Evolutionary conservation across 305 asterid genomes (phyloP).

Genomic region (Rubia peregrina): DNA sequence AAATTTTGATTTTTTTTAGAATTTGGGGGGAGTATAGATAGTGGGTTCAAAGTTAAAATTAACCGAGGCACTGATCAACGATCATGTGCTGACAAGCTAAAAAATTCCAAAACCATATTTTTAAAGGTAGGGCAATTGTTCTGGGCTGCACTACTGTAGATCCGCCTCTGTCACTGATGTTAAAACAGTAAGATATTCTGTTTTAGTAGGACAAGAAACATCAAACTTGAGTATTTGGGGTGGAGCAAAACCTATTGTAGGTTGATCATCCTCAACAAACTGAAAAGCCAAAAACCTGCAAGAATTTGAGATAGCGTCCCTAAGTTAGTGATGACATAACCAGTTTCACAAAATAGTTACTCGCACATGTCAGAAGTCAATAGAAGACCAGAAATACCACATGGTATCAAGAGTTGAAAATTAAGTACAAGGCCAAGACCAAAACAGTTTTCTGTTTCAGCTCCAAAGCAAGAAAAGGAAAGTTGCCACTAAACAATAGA

Average conservation of each 20-base stretch:
- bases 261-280: constrained; percentile 56
- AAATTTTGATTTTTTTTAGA: too few species aligned
- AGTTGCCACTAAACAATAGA: not conserved
- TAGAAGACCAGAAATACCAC: not conserved
- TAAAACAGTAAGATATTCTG: not conserved
- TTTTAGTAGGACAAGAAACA: constrained; percentile 4
- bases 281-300: constrained; percentile 88
- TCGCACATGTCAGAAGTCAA: not conserved
- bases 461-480: constrained; percentile 2
- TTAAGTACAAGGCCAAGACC: not conserved
- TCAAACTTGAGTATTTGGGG: constrained; percentile 45
- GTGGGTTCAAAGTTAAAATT: too few species aligned
- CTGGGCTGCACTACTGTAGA: too few species aligned
- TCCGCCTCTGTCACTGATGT: not conserved
- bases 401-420: not conserved
- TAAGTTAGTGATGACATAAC: constrained; percentile 5
- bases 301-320: constrained; percentile 13
- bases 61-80: too few species aligned
- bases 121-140: too few species aligned
- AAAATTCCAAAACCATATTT: too few species aligned
- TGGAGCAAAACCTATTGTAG: constrained; percentile 35
- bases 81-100: too few species aligned
- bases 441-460: not conserved
- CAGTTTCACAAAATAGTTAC: not conserved
- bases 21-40: too few species aligned